These are phyloP conservation scores for Uronychia setigera DNA, from an alignment of 73 alveolate genomes.

Conservation along the genomic window DNA sequence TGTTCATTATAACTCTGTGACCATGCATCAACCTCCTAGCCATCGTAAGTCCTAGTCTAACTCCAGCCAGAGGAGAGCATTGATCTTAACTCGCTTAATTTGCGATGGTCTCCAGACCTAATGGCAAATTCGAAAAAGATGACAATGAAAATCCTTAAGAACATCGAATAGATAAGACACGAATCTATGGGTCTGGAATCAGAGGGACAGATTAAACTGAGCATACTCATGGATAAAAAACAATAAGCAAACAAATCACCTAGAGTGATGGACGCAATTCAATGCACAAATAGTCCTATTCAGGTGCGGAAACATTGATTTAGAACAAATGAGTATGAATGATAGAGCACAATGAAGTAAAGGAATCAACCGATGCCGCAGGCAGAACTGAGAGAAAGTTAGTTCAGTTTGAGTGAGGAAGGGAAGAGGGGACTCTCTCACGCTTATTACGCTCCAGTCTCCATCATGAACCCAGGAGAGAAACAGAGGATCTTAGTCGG, in stretches of 20 bases:
- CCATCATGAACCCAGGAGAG: slow-evolving; percentile 1
- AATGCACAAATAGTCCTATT: not conserved
- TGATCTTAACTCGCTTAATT: not conserved
- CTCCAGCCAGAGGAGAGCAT: slow-evolving; percentile 6
- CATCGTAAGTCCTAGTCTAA: not conserved
- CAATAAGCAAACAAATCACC: no score
- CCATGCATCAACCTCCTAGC: no score
- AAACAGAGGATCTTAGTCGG: not conserved
- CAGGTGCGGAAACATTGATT: not conserved
- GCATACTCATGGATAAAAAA: no score
- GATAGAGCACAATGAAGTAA: not conserved
- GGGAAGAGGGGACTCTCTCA: slow-evolving; percentile 3
- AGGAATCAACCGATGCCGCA: not conserved
- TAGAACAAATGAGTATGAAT: not conserved
- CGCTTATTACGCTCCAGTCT: not conserved
- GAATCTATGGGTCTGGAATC: not conserved
- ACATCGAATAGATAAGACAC: not conserved
- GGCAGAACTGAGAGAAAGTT: not conserved
- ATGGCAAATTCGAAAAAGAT: not conserved
- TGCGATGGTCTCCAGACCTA: not conserved
- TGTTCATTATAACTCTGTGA: no score
- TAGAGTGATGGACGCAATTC: not conserved
- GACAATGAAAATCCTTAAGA: not conserved
- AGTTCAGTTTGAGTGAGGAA: not conserved
- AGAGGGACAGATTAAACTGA: no score